Evolutionary conservation across 2,329 filamentous ascomycete genomes (phyloP), one percentile per base, ranked within the genome.

Genomic region (Aspergillus sp.): DNA sequence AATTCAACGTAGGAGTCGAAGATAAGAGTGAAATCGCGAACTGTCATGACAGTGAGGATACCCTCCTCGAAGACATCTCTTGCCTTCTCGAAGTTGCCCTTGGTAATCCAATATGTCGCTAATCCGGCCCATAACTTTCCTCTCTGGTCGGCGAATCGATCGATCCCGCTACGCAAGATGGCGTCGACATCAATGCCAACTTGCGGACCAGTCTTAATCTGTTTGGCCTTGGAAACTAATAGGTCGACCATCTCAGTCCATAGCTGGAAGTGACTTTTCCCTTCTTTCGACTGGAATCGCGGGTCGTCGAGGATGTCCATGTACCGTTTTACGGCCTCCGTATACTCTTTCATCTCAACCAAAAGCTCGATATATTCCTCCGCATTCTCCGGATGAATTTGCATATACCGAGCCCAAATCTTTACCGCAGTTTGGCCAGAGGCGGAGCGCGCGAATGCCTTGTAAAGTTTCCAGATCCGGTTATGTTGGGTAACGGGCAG

Each of bases 201-300:
- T 59, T 91, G 86, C 53, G 88, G 81, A 12, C 85, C 84, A 5
- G 88, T 86, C 60, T 93, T 82, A 43, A 98, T 83, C 38, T 94
- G 82, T 59, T 85, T 86, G 3, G 93, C 93, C 66, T 95, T 89
- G 50, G 87, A 87, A 39, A 98, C 94, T 41, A 98, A 76, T 54
- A 97, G 68, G 61, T 98, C 93, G 32, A 97, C 84, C 88, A 98
- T 94, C 66, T 98, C 93, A 54, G 83, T 93, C 93, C 93, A 98
- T 43, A 98, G 78, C 68, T 98, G 90, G 65, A 95, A 98, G 53
- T 91, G 88, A 0, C 93, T 91, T 70, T 95, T 96, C 50, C 88
- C 88, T 56, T 93, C 84, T 70, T 94, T 95, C 72, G 91, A 97
- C 64, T 83, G 82, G 70, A 98, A 97, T 32, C 84, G 84, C 3